A percentile compares a stretch with the other conserved stretches of the same genome.
Conservation (phyloP, 2,329 filamentous ascomycete genomes). For the Clonostachys solani region DNA sequence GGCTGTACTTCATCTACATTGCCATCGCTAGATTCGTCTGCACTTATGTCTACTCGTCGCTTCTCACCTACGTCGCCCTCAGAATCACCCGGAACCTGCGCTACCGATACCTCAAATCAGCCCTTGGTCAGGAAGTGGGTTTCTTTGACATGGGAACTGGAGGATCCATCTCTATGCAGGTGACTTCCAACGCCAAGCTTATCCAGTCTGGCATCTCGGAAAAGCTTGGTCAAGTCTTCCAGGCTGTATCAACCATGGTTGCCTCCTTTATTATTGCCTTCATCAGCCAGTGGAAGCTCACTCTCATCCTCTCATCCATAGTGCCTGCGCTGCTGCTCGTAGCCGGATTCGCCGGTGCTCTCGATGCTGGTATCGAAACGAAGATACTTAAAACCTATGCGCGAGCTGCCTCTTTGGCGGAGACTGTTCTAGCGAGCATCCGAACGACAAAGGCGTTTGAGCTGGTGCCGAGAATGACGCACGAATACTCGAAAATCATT, state of each 20-base stretch:
- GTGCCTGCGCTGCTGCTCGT: constrained; percentile 37
- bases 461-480: constrained; percentile 35
- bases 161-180: constrained; percentile 37
- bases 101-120: constrained; percentile 28
- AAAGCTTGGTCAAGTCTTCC: constrained; percentile 35
- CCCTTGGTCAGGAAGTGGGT: constrained; percentile 45
- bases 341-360: constrained; percentile 26
- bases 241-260: constrained; percentile 31
- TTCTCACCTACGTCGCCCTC: constrained; percentile 30
- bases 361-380: constrained; percentile 36
- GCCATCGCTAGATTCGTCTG: constrained; percentile 50
- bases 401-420: constrained; percentile 36
- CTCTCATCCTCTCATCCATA: constrained; percentile 37
- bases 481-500: constrained; percentile 35
- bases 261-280: constrained; percentile 34
- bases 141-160: constrained; percentile 46
- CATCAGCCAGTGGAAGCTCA: constrained; percentile 33
- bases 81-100: constrained; percentile 28
- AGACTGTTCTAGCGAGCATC: constrained; percentile 43
- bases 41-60: constrained; percentile 48
- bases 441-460: constrained; percentile 47
- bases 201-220: constrained; percentile 39
- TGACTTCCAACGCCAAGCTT: constrained; percentile 42
- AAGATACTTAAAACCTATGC: constrained; percentile 37
- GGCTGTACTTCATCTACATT: constrained; percentile 53